A percentile compares a stretch with the other conserved stretches of the same genome.
These are phyloP conservation scores for Phytophthora uliginosa DNA, from an alignment of 352 stramenopile species.

Conservation along the genomic window DNA sequence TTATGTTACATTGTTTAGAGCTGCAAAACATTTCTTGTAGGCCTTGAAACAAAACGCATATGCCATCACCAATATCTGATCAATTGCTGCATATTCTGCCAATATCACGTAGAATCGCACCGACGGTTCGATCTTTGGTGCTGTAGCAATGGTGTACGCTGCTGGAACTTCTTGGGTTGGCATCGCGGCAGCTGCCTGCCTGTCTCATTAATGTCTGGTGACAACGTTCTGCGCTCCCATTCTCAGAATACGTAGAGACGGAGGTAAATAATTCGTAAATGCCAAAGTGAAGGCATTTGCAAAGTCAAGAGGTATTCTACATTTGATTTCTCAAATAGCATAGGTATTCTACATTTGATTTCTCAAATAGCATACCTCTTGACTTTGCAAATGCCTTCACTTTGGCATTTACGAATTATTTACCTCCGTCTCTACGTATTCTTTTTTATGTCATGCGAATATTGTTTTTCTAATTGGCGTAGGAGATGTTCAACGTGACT, in stretches of 20 bases:
- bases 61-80: too few species aligned
- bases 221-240: not conserved
- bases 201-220: not conserved
- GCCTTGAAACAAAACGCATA: too few species aligned
- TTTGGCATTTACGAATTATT: not conserved
- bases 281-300: not conserved
- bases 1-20: too few species aligned
- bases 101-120: too few species aligned
- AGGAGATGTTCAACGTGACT: not conserved
- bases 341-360: not conserved
- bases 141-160: too few species aligned
- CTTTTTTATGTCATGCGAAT: not conserved
- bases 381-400: not conserved
- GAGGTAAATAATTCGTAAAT: not conserved
- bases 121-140: too few species aligned
- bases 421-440: not conserved
- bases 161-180: too few species aligned
- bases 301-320: not conserved
- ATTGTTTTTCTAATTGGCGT: not conserved
- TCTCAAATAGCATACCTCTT: not conserved
- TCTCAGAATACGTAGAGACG: not conserved
- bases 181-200: too few species aligned
- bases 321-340: too few species aligned
- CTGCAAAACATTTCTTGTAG: too few species aligned
- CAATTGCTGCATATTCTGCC: too few species aligned